Conservation (phyloP, 768 basidiomycete genomes). For the Pisolithus tinctorius region DNA sequence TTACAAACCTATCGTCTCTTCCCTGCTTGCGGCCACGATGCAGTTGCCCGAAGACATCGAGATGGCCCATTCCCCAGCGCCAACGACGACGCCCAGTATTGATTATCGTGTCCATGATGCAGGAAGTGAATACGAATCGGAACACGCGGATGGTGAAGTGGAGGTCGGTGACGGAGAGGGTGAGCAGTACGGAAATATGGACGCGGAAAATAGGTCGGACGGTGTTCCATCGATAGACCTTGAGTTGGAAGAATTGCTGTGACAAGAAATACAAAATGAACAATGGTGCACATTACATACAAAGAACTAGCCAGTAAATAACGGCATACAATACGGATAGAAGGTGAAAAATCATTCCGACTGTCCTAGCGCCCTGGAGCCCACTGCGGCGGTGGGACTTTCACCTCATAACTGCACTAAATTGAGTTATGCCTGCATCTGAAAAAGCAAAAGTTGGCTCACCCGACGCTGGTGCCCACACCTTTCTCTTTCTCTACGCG, state of each 20-base stretch:
- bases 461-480: constrained; percentile 74
- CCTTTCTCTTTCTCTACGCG: constrained; percentile 85
- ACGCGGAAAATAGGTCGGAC: constrained; percentile 14
- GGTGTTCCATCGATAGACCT: constrained; percentile 22
- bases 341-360: neutral
- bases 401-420: constrained; percentile 35
- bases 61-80: constrained; percentile 42
- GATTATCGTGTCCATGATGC: constrained; percentile 36
- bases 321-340: neutral
- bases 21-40: constrained; percentile 19
- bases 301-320: neutral
- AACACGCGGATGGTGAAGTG: constrained; percentile 27
- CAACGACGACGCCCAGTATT: constrained; percentile 43
- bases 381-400: constrained; percentile 40
- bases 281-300: neutral
- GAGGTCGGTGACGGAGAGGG: constrained; percentile 15
- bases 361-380: constrained; percentile 11
- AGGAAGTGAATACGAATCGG: constrained; percentile 55
- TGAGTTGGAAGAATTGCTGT: constrained; percentile 19
- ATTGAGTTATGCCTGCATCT: neutral
- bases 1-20: constrained; percentile 19
- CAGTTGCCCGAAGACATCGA: constrained; percentile 24
- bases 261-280: constrained; percentile 1
- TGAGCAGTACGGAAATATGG: constrained; percentile 20
- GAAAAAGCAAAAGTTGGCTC: constrained; percentile 17